Base-by-base conservation (phyloP, 208 protist genomes). In the Crithidia acanthocephali region DNA sequence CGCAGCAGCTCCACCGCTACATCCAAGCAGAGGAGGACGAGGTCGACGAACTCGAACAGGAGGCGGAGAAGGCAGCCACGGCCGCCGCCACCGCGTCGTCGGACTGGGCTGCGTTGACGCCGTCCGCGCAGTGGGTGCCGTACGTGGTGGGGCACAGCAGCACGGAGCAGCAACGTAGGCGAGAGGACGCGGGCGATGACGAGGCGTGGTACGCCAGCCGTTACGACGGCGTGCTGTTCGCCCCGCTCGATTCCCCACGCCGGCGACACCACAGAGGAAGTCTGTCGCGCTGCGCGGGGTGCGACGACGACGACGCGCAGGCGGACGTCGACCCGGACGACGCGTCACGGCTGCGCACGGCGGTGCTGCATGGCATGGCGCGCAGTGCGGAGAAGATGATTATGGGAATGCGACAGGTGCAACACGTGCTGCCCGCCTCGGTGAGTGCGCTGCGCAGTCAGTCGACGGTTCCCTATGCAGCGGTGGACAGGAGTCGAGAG, bases 371-470 rank as follows among this genome's bases (percentile, higher is more conserved):
- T 22, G 71, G 47, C 6, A 66, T 66, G 42, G 71, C 71, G 32
- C 62, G 30, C 27, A 76, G 71, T n/a, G 71, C 53, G 15, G 71
- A 50, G 6, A 37, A 59, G 35, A 76, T 65, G 9, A 62, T 69
- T n/a, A 28, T 44, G n/a, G 71, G 71, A 28, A 76, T 76, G 62
- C 71, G 71, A 7, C 71, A 59, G 35, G 63, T 76, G 27, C 56
- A 59, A 13, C 50, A 64, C 0, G 35, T 57, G 23, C 63, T 76
- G 3, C 47, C 57, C 8, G 50, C 59, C 6, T 32, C 37, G 9
- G 53, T 44, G 32, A 16, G 15, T 11, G 59, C 42, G 6, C 30
- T 59, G 30, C 53, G 53, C 13, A 22, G 32, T 2, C 32, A 15
- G 18, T 44, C 53, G 5, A 2, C 51, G 28, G 28, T n/a, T 28